These are phyloP conservation scores for Jackrogersella multiformis DNA, from an alignment of 495 filamentous ascomycete species.

Conservation along the genomic window DNA sequence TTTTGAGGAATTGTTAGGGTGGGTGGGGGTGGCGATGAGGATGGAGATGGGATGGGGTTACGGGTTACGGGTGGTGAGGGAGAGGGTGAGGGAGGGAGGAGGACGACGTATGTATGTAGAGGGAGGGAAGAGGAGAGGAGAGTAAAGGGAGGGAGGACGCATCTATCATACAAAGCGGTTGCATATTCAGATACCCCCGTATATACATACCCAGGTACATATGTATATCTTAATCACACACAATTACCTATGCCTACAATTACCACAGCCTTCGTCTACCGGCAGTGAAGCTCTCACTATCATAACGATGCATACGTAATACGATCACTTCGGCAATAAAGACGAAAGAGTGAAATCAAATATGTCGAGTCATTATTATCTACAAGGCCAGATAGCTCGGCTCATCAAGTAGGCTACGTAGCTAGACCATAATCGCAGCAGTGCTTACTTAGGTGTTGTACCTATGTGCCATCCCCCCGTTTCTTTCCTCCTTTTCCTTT, in stretches of 20 bases:
- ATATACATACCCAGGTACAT: conserved; percentile 35
- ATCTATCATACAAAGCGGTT: neutral
- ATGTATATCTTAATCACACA: conserved; percentile 22
- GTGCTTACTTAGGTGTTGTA: neutral
- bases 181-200: conserved; percentile 34
- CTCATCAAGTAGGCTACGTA: too few species aligned
- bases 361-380: neutral
- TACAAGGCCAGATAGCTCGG: neutral
- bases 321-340: neutral
- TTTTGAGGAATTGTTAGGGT: conserved; percentile 52
- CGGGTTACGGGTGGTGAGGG: too few species aligned
- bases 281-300: neutral
- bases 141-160: neutral
- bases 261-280: neutral
- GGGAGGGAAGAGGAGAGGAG: neutral
- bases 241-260: neutral
- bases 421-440: neutral
- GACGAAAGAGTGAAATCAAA: neutral
- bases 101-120: neutral
- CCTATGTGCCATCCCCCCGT: neutral
- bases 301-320: neutral
- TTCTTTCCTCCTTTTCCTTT: neutral
- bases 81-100: neutral
- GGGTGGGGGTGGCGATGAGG: neutral
- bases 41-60: neutral